phyloP scores from a whole-genome alignment of 768 basidiomycete genomes.

The Crepidotus variabilis region DNA sequence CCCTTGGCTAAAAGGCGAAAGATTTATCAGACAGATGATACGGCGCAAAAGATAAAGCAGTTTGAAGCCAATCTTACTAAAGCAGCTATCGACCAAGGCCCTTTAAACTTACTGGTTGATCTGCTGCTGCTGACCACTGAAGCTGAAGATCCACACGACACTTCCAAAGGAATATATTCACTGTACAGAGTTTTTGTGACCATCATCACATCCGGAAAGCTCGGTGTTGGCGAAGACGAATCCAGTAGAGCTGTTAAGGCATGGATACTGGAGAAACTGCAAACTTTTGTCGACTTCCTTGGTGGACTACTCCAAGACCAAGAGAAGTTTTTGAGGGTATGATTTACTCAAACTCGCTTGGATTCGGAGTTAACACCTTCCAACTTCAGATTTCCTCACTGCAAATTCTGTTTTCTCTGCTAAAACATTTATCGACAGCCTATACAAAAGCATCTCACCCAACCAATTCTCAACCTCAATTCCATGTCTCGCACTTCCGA shows the following conservation, averaged over 20 bases:
- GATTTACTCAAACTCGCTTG: constrained; percentile 19
- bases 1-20: constrained; percentile 51
- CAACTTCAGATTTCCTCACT: constrained; percentile 58
- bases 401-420: constrained; percentile 71
- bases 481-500: constrained; percentile 66
- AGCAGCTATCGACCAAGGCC: constrained; percentile 50
- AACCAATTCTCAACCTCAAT: constrained; percentile 43
- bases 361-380: neutral
- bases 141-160: constrained; percentile 47
- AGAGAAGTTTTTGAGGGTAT: constrained; percentile 70
- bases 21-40: constrained; percentile 26
- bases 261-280: constrained; percentile 79
- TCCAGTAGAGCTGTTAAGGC: constrained; percentile 62
- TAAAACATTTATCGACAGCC: constrained; percentile 74
- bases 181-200: constrained; percentile 74
- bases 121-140: constrained; percentile 57
- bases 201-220: constrained; percentile 54
- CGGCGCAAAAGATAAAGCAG: constrained; percentile 29
- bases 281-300: constrained; percentile 67
- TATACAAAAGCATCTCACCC: constrained; percentile 35
- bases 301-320: constrained; percentile 70
- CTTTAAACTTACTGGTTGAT: constrained; percentile 77
- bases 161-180: constrained; percentile 77
- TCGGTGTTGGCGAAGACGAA: constrained; percentile 47
- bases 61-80: constrained; percentile 55